A percentile compares a stretch with the other conserved stretches of the same genome.
Conservation (phyloP, 2,329 filamentous ascomycete genomes). For the Dichotomopilus funicola region DNA sequence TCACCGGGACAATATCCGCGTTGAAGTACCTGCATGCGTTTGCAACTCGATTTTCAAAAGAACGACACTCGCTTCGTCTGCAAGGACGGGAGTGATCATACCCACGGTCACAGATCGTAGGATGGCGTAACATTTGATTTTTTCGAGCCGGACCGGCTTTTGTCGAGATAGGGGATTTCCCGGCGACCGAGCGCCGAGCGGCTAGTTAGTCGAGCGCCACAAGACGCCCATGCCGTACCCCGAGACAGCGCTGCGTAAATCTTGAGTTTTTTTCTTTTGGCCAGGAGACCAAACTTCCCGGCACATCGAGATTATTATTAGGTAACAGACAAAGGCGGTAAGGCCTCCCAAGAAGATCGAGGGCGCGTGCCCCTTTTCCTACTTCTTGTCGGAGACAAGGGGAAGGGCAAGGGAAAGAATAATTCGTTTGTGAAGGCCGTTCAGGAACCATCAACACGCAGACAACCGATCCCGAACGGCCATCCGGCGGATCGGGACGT, state of each 20-base stretch:
- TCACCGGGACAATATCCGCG: neutral
- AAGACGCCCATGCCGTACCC: slow-evolving; percentile 4
- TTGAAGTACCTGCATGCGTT: neutral
- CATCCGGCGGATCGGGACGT: slow-evolving; percentile 18
- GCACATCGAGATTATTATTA: slow-evolving; percentile 1
- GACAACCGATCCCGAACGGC: slow-evolving; percentile 12
- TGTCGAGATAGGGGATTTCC: slow-evolving; percentile 5
- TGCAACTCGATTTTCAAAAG: neutral
- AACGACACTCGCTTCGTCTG: neutral
- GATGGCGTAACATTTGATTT: neutral
- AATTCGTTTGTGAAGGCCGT: too few species aligned
- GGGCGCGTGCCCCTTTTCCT: slow-evolving; percentile 2
- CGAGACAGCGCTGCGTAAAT: slow-evolving; percentile 2
- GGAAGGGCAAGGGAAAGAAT: neutral
- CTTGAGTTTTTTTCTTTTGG: too few species aligned
- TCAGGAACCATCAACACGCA: neutral
- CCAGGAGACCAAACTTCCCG: too few species aligned
- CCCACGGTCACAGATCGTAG: too few species aligned
- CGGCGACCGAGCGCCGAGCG: neutral
- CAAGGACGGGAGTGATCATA: neutral
- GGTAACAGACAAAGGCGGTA: slow-evolving; percentile 13
- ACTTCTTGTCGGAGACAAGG: neutral
- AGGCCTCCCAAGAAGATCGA: neutral
- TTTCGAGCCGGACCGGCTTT: neutral
- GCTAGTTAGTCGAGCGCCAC: neutral